phyloP scores from a whole-genome alignment of 768 basidiomycete species.

The Pholiota conissans region DNA sequence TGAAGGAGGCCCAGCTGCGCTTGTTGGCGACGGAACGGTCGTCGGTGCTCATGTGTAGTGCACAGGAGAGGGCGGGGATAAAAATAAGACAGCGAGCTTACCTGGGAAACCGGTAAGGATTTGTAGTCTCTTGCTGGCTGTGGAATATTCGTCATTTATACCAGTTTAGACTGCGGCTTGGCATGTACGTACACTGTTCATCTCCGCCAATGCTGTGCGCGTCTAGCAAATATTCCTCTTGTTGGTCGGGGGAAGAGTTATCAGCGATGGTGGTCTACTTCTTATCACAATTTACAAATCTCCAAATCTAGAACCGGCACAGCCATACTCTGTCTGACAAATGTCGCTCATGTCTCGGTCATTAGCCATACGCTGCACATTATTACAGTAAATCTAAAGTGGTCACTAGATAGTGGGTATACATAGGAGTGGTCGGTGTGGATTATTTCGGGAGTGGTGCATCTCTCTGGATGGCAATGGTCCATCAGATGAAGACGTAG shows the following conservation, averaged over 20 bases:
- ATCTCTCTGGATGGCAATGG: no score
- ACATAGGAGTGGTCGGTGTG: not conserved
- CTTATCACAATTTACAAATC: no score
- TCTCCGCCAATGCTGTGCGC: conserved; percentile 3
- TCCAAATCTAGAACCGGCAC: no score
- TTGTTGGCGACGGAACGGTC: conserved; percentile 23
- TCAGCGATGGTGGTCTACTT: no score
- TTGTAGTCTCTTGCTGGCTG: conserved; percentile 14
- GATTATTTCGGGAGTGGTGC: no score
- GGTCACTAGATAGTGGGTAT: not conserved
- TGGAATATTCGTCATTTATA: conserved; percentile 15
- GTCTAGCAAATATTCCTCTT: not conserved
- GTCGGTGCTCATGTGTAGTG: conserved; percentile 18
- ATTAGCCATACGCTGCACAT: no score
- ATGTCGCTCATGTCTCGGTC: not conserved
- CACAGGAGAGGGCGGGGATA: conserved; percentile 11
- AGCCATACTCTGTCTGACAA: not conserved
- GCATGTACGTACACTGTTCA: conserved; percentile 27
- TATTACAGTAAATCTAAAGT: not conserved
- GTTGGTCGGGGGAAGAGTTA: no score
- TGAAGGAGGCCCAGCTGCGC: conserved; percentile 38
- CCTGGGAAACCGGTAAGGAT: conserved; percentile 18
- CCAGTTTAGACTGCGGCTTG: conserved; percentile 17
- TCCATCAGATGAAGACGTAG: not conserved
- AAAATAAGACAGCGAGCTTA: conserved; percentile 22